Percentiles rank a stretch among this genome's conserved stretches.
phyloP scores from a whole-genome alignment of 2,329 filamentous ascomycete genomes.

The Grosmannia clavigera region DNA sequence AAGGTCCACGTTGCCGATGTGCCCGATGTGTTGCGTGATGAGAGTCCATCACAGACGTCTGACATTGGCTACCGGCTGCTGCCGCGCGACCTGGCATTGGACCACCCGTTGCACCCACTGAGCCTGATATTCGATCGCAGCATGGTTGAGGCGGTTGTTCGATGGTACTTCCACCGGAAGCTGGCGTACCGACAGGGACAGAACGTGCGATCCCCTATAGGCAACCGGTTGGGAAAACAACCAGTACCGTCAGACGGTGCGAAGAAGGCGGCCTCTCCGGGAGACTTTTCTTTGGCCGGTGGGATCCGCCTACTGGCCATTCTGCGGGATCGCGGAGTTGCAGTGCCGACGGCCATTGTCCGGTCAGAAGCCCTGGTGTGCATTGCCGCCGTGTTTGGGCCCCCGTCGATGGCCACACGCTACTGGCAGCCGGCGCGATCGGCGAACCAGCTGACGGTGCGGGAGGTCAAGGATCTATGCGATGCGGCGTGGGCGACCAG shows the following conservation, averaged over 20 bases:
- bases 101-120: conserved; percentile 32
- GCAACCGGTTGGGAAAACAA: neutral
- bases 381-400: conserved; percentile 23
- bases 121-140: conserved; percentile 29
- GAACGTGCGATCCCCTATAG: neutral
- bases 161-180: conserved; percentile 31
- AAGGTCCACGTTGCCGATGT: conserved; percentile 32
- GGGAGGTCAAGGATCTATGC: conserved; percentile 22
- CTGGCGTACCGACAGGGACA: conserved; percentile 13
- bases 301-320: conserved; percentile 21
- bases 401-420: conserved; percentile 12
- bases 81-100: conserved; percentile 29
- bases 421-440: conserved; percentile 11
- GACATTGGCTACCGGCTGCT: conserved; percentile 22
- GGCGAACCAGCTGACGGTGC: conserved; percentile 17
- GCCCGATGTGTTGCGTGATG: conserved; percentile 19
- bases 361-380: conserved; percentile 17
- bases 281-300: conserved; percentile 17
- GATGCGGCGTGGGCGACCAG: conserved; percentile 23
- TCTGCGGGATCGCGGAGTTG: conserved; percentile 20
- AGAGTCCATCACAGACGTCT: conserved; percentile 1
- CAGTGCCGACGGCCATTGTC: conserved; percentile 13
- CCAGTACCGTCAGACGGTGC: neutral
- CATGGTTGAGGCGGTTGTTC: conserved; percentile 7
- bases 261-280: neutral